phyloP scores from a whole-genome alignment of 495 filamentous ascomycete genomes.

The Aspergillus homomorphus region DNA sequence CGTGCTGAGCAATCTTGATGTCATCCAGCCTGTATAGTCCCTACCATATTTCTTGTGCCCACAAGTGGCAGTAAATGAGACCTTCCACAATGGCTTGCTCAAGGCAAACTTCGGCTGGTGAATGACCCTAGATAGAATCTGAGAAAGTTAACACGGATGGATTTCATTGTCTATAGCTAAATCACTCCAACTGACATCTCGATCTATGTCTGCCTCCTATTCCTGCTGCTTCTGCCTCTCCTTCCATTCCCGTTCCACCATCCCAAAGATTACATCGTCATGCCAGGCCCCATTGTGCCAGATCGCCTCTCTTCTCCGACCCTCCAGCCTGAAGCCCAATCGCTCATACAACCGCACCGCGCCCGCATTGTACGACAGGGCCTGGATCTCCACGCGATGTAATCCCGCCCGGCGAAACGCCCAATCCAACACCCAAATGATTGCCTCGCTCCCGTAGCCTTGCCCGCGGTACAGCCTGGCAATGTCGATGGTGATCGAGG shows the following conservation, averaged over 20 bases:
- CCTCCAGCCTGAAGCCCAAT: slow-evolving; percentile 50
- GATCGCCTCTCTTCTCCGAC: slow-evolving; percentile 41
- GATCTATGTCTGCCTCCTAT: no score
- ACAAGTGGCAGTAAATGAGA: no score
- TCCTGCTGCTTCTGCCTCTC: background rate
- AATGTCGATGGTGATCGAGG: slow-evolving; percentile 41
- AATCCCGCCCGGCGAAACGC: slow-evolving; percentile 43
- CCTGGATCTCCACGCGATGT: slow-evolving; percentile 34
- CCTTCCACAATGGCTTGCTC: no score
- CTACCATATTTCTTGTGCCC: no score
- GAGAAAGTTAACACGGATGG: no score
- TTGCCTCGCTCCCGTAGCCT: slow-evolving; percentile 55
- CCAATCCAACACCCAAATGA: slow-evolving; percentile 49
- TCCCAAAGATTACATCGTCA: slow-evolving; percentile 38
- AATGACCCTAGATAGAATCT: no score
- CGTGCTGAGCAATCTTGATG: no score
- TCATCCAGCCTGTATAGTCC: no score
- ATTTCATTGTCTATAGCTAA: no score
- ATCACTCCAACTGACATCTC: no score
- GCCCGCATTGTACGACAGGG: slow-evolving; percentile 42
- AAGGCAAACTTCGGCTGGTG: no score
- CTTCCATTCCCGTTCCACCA: slow-evolving; percentile 50
- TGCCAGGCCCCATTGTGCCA: slow-evolving; percentile 43
- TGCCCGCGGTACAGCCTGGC: slow-evolving; percentile 34
- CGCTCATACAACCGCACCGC: slow-evolving; percentile 43